phyloP scores from a whole-genome alignment of 371 early-diverging fungal species.

The Lichtheimia ornata region DNA sequence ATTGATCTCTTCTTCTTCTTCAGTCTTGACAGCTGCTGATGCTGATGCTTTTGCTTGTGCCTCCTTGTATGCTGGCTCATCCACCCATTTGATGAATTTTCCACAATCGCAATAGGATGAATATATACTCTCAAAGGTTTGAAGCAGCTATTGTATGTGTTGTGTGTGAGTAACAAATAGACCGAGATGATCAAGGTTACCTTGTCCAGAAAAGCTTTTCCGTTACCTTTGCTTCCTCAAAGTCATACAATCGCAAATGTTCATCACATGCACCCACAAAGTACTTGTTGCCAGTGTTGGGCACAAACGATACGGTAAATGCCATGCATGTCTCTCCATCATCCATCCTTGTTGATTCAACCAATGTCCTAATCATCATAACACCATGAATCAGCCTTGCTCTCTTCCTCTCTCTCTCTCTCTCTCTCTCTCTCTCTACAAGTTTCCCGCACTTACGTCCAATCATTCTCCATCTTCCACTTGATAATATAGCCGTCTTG shows the following conservation, averaged over 20 bases:
- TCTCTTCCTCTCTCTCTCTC: too few species aligned
- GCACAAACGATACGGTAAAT: conserved; percentile 90
- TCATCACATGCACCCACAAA: conserved; percentile 90
- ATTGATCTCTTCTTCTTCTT: conserved; percentile 10
- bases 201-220: too few species aligned
- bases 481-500: conserved; percentile 91
- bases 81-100: conserved; percentile 75
- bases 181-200: too few species aligned
- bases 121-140: conserved; percentile 80
- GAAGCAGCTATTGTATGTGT: conserved; percentile 52
- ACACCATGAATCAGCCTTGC: too few species aligned
- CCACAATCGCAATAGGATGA: conserved; percentile 91
- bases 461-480: conserved; percentile 81
- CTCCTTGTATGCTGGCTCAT: conserved; percentile 36
- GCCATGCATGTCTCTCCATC: conserved; percentile 94
- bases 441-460: conserved; percentile 52
- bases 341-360: conserved; percentile 61
- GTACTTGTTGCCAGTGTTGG: conserved; percentile 88
- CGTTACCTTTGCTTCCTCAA: conserved; percentile 72
- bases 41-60: conserved; percentile 7
- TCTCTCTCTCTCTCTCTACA: too few species aligned
- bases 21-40: conserved; percentile 7
- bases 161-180: neutral
- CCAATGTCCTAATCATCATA: conserved; percentile 43
- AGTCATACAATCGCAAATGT: conserved; percentile 83